Base-by-base conservation (phyloP, 805 yeast genomes). In the Hanseniaspora jakobsenii region DNA sequence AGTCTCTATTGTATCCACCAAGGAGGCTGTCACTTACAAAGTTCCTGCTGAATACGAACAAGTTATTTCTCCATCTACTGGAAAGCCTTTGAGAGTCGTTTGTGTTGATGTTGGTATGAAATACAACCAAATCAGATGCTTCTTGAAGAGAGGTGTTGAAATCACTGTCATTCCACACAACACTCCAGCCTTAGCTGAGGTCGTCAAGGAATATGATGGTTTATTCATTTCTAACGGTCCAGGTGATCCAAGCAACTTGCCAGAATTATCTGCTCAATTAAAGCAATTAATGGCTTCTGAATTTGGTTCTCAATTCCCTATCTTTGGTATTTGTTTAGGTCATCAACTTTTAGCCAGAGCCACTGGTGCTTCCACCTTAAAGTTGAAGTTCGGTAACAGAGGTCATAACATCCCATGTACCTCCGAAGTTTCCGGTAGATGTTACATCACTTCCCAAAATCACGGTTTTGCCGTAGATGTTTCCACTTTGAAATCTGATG, bases 71-170 rank as follows among this genome's bases (percentile, higher is more conserved):
- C 65, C 74, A 23, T 67, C 72, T 54, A 72, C 67, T 56, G 95
- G 95, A 41, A 77, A 81, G 57, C 68, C 77, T 35, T 64, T 89
- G 52, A 78, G 91, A 63, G 81, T 91, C 51, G 64, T 91, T 30
- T 95, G 95, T 18, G 70, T 91, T 51, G 99, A 91, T 65, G 95
- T 87, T 47, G 99, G 99, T 73, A 83, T 91, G 84, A 91, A 91
- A 67, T 89, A 71, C 70, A 91, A 91, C 67, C 99, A 91, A 69
- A 84, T 91, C 59, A 81, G 99, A 65, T 91, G 98, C 65, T 89
- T 91, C 52, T 85, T 91, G 48, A 76, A 77, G 61, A 80, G 98
- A 59, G 98, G 99, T 62, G 95, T 91, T 42, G 96, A 93, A 66
- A 71, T 91, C 53, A 75, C 77, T 60, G 96, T 91, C 46, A 96